Conservation (phyloP, 2,329 filamentous ascomycete species). For the Dryadomyces quercus-mongolicae region DNA sequence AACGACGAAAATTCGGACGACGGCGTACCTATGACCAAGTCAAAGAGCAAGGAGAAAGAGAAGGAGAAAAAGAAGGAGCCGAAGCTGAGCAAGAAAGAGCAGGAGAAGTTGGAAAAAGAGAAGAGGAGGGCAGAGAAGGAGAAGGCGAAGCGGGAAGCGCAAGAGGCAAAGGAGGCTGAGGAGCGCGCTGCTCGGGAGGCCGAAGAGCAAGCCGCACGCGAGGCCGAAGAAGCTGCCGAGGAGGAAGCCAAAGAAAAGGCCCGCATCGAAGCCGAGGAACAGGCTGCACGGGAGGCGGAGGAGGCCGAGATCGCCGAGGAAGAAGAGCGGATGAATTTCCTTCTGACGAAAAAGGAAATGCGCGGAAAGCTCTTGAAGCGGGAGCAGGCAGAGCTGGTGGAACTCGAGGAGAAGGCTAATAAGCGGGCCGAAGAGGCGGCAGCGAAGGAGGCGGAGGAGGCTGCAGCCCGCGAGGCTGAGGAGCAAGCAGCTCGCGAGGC, state of each 20-base stretch:
- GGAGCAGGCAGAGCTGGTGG: slow-evolving; percentile 21
- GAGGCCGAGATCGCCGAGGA: slow-evolving; percentile 26
- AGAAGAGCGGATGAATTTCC: slow-evolving; percentile 20
- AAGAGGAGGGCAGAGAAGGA: slow-evolving; percentile 15
- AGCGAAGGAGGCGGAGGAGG: slow-evolving; percentile 18
- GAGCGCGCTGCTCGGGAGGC: slow-evolving; percentile 26
- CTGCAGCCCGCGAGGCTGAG: slow-evolving; percentile 20
- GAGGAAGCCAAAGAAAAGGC: slow-evolving; percentile 12
- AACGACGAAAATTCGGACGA: slow-evolving; percentile 16
- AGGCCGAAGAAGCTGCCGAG: slow-evolving; percentile 24
- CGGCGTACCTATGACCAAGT: slow-evolving; percentile 22
- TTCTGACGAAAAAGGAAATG: slow-evolving; percentile 18
- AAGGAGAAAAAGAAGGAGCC: slow-evolving; percentile 24
- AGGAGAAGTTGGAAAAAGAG: slow-evolving; percentile 25
- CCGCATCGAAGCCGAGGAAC: slow-evolving; percentile 12
- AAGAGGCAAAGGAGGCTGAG: slow-evolving; percentile 22
- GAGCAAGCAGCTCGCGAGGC: slow-evolving; percentile 18
- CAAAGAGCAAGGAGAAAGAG: slow-evolving; percentile 27
- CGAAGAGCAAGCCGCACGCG: slow-evolving; percentile 24
- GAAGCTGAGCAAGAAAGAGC: slow-evolving; percentile 31
- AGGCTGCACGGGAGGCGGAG: slow-evolving; percentile 19
- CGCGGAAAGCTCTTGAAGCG: slow-evolving; percentile 17
- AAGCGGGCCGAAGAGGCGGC: slow-evolving; percentile 18
- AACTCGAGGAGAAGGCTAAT: slow-evolving; percentile 20
- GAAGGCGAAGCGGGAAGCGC: slow-evolving; percentile 26